Conservation (phyloP, 164 flowering plant genomes). For the Protea cynaroides region DNA sequence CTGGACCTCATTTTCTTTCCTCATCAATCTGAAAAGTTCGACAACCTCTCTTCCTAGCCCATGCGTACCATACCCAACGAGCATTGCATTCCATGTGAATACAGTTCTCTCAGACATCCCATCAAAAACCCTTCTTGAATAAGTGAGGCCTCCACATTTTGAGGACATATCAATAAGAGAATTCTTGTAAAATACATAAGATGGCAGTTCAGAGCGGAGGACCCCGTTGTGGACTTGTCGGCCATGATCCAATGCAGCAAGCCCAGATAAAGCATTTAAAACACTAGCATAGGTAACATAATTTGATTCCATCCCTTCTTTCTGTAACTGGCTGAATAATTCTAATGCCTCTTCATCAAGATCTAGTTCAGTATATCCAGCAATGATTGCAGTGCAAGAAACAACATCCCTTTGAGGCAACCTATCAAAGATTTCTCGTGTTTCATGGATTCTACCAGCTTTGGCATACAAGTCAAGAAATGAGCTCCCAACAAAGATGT, state of each 20-base stretch:
- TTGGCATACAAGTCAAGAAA: constrained; percentile 82
- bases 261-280: constrained; percentile 62
- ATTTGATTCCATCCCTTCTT: constrained; percentile 53
- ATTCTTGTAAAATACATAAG: constrained; percentile 50
- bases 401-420: constrained; percentile 68
- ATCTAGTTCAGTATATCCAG: constrained; percentile 68
- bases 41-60: constrained; percentile 53
- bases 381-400: constrained; percentile 69
- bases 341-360: constrained; percentile 58
- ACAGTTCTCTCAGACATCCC: constrained; percentile 50
- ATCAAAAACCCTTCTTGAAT: constrained; percentile 53
- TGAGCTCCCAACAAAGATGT: constrained; percentile 64
- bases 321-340: constrained; percentile 41
- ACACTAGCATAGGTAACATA: constrained; percentile 67
- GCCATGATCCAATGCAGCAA: constrained; percentile 59
- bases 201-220: constrained; percentile 35
- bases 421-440: constrained; percentile 47
- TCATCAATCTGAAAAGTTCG: constrained; percentile 49
- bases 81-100: constrained; percentile 79
- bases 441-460: constrained; percentile 54
- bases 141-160: constrained; percentile 61
- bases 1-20: constrained; percentile 35
- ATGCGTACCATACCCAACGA: constrained; percentile 62
- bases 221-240: constrained; percentile 60
- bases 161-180: constrained; percentile 77